Conservation (phyloP, 1,284 basidiomycete genomes). For the Hymenochaete sp. region DNA sequence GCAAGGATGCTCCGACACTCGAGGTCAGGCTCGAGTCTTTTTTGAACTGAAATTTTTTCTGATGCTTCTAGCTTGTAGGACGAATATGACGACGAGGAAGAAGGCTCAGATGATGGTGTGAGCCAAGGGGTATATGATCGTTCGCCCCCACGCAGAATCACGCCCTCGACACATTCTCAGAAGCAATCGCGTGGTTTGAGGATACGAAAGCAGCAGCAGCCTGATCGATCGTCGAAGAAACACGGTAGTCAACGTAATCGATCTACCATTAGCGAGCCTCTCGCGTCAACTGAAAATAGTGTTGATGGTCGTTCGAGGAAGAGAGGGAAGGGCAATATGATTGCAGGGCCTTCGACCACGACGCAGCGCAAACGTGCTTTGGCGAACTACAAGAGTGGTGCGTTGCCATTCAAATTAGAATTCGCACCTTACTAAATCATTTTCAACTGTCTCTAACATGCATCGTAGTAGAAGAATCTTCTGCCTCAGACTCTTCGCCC, state of each 20-base stretch:
- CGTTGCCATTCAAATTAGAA: neutral
- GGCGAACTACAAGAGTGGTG: no score
- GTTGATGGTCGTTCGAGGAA: no score
- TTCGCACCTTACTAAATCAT: neutral
- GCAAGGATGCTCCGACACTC: conserved; percentile 29
- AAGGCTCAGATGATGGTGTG: neutral
- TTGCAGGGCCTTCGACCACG: no score
- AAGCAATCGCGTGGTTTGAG: conserved; percentile 15
- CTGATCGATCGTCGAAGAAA: no score
- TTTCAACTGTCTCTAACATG: no score
- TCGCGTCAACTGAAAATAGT: no score
- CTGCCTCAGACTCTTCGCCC: conserved; percentile 20
- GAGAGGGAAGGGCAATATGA: no score
- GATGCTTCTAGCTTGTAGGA: conserved; percentile 14
- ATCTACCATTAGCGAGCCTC: no score
- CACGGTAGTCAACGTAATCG: no score
- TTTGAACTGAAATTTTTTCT: conserved; percentile 1
- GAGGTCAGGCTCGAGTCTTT: conserved; percentile 21
- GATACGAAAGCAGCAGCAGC: conserved; percentile 4
- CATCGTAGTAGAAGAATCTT: conserved; percentile 21
- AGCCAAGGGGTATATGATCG: no score
- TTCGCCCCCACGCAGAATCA: no score
- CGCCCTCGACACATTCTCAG: conserved; percentile 22
- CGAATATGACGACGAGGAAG: conserved; percentile 11
- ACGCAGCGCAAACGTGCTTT: no score